Base-by-base conservation (phyloP, 768 basidiomycete species). In the Calvatia gigantea region DNA sequence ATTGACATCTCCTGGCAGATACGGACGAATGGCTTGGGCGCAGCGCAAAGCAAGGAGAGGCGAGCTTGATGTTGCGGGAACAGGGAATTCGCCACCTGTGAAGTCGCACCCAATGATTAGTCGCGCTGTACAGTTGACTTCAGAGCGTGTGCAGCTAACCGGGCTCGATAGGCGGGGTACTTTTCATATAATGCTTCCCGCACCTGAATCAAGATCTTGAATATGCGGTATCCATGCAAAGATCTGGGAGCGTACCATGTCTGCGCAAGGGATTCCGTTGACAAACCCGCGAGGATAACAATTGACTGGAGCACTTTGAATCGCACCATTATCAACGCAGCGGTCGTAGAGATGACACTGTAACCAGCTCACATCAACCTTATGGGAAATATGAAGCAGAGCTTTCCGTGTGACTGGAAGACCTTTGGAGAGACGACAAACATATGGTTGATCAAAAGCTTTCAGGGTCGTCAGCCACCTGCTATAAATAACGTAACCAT, bases 21-120 rank as follows among this genome's bases (percentile, higher is more conserved):
- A 86, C 1, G 85, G 85, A 5, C 78, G 74, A 21, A 85, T 76
- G 2, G 81, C 79, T 27, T 82, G 83, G 7, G 76, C 74, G 57
- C 85, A 86, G 8, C 81, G 80, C 35, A 86, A 66, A 6, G 82
- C 79, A 23, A 85, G 74, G 37, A 83, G 73, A n/a, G 83, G 69
- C 1, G 63, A 12, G 25, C 41, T 47, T 6, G 60, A 54, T 14
- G 48, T 47, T 12, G 42, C 41, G 2, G 58, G 53, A 39, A 57
- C 46, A 4, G 58, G 59, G 32, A 65, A 65, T 45, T 60, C 21
- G 23, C 64, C 64, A 63, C 81, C 82, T 35, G 83, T 42, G n/a
- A 12, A 37, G 35, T 37, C n/a, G 11, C 6, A 3, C 21, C 21
- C 25, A n/a, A 12, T 23, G 11, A 42, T 42, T 23, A 21, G 21